Percentiles rank a stretch among this genome's conserved stretches.
Evolutionary conservation across 768 basidiomycete species (phyloP).

Genomic region (Pleurotus tuber-regium): DNA sequence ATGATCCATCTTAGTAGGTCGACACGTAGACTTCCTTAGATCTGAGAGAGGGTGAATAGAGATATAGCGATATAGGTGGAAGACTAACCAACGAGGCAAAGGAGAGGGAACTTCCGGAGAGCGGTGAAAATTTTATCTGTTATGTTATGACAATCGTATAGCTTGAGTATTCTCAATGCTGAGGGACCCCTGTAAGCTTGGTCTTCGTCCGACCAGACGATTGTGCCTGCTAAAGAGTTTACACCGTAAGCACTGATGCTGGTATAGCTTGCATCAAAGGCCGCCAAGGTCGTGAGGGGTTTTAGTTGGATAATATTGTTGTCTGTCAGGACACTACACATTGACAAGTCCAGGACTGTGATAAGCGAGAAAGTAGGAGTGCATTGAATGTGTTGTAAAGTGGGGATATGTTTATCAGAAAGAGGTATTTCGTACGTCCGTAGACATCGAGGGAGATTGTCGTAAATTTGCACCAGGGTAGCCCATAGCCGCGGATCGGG

Average conservation of each 20-base stretch:
- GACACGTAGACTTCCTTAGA: background rate
- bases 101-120: conserved; percentile 51
- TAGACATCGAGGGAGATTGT: conserved; percentile 45
- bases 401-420: conserved; percentile 48
- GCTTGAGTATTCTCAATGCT: conserved; percentile 54
- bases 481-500: conserved; percentile 65
- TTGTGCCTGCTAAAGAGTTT: conserved; percentile 46
- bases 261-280: conserved; percentile 63
- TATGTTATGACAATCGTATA: conserved; percentile 52
- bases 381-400: conserved; percentile 55
- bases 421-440: conserved; percentile 47
- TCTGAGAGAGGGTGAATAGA: conserved; percentile 4
- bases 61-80: background rate
- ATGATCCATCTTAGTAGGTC: background rate
- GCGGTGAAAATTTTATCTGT: conserved; percentile 38
- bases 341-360: conserved; percentile 59
- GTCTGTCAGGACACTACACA: conserved; percentile 58
- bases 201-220: conserved; percentile 35
- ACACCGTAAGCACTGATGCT: conserved; percentile 51
- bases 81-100: conserved; percentile 58
- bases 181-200: conserved; percentile 43
- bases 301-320: conserved; percentile 48
- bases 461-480: conserved; percentile 56
- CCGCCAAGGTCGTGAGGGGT: conserved; percentile 51
- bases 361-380: conserved; percentile 60